Conservation (phyloP, 805 yeast genomes). For the Schizosaccharomyces octosporus region DNA sequence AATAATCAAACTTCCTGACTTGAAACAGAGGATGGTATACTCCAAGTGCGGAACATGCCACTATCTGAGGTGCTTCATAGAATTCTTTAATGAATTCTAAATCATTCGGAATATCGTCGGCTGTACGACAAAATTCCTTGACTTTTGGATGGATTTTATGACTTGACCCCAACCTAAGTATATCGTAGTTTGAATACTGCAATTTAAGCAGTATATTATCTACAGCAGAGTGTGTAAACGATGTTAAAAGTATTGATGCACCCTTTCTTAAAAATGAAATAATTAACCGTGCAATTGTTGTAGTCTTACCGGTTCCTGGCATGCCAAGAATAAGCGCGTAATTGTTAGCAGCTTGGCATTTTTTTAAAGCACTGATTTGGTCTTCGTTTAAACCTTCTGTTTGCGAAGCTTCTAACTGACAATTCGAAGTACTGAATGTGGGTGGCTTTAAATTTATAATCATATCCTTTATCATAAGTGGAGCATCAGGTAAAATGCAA, state of each 20-base stretch:
- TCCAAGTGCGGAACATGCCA: slow-evolving; percentile 22
- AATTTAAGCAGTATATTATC: slow-evolving; percentile 71
- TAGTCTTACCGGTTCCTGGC: slow-evolving; percentile 97
- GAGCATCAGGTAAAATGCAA: slow-evolving; percentile 30
- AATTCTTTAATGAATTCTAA: slow-evolving; percentile 14
- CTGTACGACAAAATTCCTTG: slow-evolving; percentile 16
- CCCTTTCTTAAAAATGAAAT: slow-evolving; percentile 31
- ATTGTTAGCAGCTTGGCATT: slow-evolving; percentile 40
- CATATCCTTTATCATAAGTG: slow-evolving; percentile 20
- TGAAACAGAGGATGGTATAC: slow-evolving; percentile 30
- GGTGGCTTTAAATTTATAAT: slow-evolving; percentile 35
- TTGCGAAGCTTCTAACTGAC: not conserved
- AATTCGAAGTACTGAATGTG: slow-evolving; percentile 11
- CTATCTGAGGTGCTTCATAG: not conserved
- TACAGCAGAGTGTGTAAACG: slow-evolving; percentile 88
- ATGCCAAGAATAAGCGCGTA: slow-evolving; percentile 71
- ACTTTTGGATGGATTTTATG: slow-evolving; percentile 32
- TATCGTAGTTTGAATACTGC: slow-evolving; percentile 20
- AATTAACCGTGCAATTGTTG: slow-evolving; percentile 60
- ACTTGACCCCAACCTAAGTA: slow-evolving; percentile 44
- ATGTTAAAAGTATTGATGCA: slow-evolving; percentile 50
- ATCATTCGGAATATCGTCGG: slow-evolving; percentile 13
- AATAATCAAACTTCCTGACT: slow-evolving; percentile 54
- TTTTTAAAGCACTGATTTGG: slow-evolving; percentile 44
- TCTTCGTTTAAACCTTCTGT: slow-evolving; percentile 31